These are phyloP conservation scores for Piromyces finnis DNA, from an alignment of 192 early-diverging fungal genomes.

Conservation along the genomic window DNA sequence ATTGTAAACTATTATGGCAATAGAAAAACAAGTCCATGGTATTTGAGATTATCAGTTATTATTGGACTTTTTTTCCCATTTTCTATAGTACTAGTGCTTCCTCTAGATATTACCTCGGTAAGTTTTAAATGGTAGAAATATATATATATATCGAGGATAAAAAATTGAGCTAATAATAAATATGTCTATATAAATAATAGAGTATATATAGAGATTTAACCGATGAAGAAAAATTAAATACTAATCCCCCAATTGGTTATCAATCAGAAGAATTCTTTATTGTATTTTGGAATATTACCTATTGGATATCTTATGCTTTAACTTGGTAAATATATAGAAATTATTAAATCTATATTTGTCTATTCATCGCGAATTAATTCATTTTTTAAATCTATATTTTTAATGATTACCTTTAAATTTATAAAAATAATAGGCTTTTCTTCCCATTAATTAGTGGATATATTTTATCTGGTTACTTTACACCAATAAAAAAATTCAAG, in stretches of 20 bases:
- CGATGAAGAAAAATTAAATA: not conserved
- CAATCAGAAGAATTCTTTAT: constrained; percentile 48
- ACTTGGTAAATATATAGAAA: constrained; percentile 51
- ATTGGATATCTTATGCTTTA: constrained; percentile 78
- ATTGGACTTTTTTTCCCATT: constrained; percentile 83
- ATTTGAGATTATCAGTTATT: constrained; percentile 50
- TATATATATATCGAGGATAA: no score
- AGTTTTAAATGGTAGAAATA: no score
- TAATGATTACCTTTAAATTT: no score
- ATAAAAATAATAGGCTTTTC: constrained; percentile 21
- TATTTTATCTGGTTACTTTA: constrained; percentile 74
- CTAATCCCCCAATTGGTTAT: constrained; percentile 47
- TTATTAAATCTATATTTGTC: no score
- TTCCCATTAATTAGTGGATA: constrained; percentile 73
- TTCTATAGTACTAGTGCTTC: constrained; percentile 74
- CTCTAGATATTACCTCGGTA: constrained; percentile 70
- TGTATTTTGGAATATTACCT: constrained; percentile 63
- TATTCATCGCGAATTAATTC: no score
- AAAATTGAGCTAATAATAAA: no score
- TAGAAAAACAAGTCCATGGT: constrained; percentile 58
- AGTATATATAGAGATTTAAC: not conserved
- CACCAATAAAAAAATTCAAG: constrained; percentile 40
- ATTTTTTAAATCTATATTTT: no score
- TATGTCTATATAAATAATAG: not conserved
- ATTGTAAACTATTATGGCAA: constrained; percentile 67